Percentiles rank a stretch among this genome's conserved stretches.
These are phyloP conservation scores for Catunica adiposa DNA, from an alignment of 2,329 filamentous ascomycete genomes.

Conservation along the genomic window DNA sequence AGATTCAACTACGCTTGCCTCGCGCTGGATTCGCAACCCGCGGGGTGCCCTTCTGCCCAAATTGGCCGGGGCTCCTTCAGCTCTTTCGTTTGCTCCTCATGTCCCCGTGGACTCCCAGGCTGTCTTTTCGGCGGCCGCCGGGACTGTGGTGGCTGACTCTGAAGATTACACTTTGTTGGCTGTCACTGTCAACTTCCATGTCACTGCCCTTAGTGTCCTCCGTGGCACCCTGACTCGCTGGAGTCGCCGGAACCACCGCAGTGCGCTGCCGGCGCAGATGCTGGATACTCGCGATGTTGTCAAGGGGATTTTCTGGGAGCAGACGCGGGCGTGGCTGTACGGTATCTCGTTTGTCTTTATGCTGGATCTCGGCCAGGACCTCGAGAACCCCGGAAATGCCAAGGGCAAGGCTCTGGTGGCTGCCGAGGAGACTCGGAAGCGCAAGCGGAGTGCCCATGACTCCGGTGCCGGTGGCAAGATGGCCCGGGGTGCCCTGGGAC, in stretches of 20 bases:
- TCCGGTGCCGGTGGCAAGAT: slow-evolving; percentile 39
- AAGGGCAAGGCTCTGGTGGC: slow-evolving; percentile 20
- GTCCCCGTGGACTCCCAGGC: slow-evolving; percentile 21
- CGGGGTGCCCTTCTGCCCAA: slow-evolving; percentile 52
- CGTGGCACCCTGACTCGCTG: slow-evolving; percentile 65
- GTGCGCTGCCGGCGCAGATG: slow-evolving; percentile 57
- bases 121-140: slow-evolving; percentile 15
- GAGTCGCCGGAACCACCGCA: slow-evolving; percentile 69
- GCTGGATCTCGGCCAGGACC: slow-evolving; percentile 66
- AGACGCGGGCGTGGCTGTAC: slow-evolving; percentile 68
- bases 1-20: slow-evolving; percentile 27
- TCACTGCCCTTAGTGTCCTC: slow-evolving; percentile 67
- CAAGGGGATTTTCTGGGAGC: slow-evolving; percentile 75
- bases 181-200: slow-evolving; percentile 37
- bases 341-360: slow-evolving; percentile 78
- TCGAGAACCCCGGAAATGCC: slow-evolving; percentile 27
- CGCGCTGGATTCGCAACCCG: slow-evolving; percentile 58
- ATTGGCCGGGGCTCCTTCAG: slow-evolving; percentile 45
- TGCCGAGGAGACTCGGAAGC: slow-evolving; percentile 29
- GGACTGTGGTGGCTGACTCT: slow-evolving; percentile 17
- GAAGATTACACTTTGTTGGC: slow-evolving; percentile 37
- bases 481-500: slow-evolving; percentile 28
- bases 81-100: slow-evolving; percentile 50
- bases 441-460: slow-evolving; percentile 34
- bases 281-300: slow-evolving; percentile 59